A percentile compares a stretch with the other conserved stretches of the same genome.
These are phyloP conservation scores for Pichia terricola DNA, from an alignment of 1,139 yeast species.

Conservation along the genomic window DNA sequence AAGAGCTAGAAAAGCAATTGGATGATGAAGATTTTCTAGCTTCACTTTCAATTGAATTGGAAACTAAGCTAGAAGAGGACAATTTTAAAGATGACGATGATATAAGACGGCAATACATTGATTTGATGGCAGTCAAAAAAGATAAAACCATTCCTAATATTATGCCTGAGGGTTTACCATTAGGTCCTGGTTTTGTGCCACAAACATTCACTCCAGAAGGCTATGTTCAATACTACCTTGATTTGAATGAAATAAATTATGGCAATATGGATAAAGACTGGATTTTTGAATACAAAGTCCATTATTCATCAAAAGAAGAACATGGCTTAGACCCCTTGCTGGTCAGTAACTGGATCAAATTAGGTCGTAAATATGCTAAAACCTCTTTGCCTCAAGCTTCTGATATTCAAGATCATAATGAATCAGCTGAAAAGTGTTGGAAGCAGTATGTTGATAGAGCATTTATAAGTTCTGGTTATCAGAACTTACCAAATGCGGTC, in stretches of 20 bases:
- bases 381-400: conserved; percentile 23
- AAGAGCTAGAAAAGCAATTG: conserved; percentile 22
- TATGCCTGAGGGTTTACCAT: conserved; percentile 41
- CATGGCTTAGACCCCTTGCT: conserved; percentile 48
- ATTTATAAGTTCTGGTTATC: conserved; percentile 58
- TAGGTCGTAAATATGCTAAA: conserved; percentile 44
- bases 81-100: background rate
- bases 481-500: conserved; percentile 28
- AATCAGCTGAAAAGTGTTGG: conserved; percentile 30
- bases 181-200: conserved; percentile 70
- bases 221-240: conserved; percentile 65
- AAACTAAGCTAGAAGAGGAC: conserved; percentile 5
- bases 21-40: conserved; percentile 19
- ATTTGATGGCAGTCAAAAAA: conserved; percentile 24
- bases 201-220: conserved; percentile 66
- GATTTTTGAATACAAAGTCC: conserved; percentile 51
- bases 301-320: conserved; percentile 58
- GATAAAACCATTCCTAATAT: conserved; percentile 64
- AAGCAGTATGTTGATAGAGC: conserved; percentile 32
- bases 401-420: conserved; percentile 8
- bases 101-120: conserved; percentile 6
- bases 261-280: conserved; percentile 21
- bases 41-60: conserved; percentile 7
- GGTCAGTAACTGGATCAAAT: conserved; percentile 49
- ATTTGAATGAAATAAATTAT: conserved; percentile 31